Evolutionary conservation across 805 yeast genomes (phyloP), one percentile per base, ranked within the genome.

Genomic region (Hagleromyces aurorensis): DNA sequence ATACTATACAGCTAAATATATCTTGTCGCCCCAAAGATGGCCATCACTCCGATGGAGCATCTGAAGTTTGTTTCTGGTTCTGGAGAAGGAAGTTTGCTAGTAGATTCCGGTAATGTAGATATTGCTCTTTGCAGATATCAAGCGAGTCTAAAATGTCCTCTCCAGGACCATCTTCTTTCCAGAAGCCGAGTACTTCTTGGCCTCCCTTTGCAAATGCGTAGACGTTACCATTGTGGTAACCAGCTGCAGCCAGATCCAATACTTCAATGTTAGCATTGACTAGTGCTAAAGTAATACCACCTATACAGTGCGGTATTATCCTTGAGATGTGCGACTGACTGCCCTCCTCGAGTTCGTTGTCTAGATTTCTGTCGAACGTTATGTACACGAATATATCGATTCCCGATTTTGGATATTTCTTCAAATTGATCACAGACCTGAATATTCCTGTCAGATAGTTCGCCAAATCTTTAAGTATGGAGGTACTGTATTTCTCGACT

Each of bases 401-500:
- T 12, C 87, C 75, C 3, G 95, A 82, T 55, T 89, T 89, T 4
- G 97, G 96, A 53, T 91, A 91, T 38, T 77, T 75, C 9, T 71
- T 71, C 19, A 84, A 60, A 32, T 59, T 51, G 26, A 64, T 48
- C 20, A 59, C 57, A 23, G 61, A 53, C 19, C 57, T 56, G 36
- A 61, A 59, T 36, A 55, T 59, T 45, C 48, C 60, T 34, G 46
- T 58, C 38, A 53, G 50, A 37, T 55, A 67, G 38, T 27, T 61
- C 38, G 56, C 71, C 56, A 45, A 69, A 52, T 46, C 72, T 52
- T 52, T 71, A 16, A 52, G 20, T 24, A 52, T 44, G 8, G 41
- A 35, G 7, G 48, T 42, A 12, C 37, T 28, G 24, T 50, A 50
- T 25, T 44, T 37, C 25, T 44, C 53, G 37, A 35, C 27, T 8